Evolutionary conservation across 2,329 filamentous ascomycete genomes (phyloP), one percentile per base, ranked within the genome.

Genomic region (Penicillium sp.): DNA sequence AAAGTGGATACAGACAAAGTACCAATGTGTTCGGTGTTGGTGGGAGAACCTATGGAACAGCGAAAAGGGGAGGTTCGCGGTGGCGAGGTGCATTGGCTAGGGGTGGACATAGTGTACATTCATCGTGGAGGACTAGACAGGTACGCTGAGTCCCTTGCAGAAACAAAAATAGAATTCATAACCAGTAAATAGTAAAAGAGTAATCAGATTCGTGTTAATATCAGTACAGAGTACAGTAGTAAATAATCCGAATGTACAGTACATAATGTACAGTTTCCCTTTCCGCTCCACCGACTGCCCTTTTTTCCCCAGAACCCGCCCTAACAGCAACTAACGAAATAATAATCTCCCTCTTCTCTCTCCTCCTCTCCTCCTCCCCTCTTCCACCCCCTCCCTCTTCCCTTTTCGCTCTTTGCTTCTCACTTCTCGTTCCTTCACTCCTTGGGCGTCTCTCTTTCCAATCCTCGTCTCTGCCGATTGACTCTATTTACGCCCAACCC

Each of bases 41-140:
- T n/a, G n/a, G n/a, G n/a, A n/a, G n/a, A 21, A 24, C 21, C 18
- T 10, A 32, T 30, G 23, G 30, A 37, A 32, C 15, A 39, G 30
- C 27, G 36, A 34, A 26, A 37, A 32, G 49, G 23, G 39, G 36
- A 33, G 37, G 44, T 52, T 46, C 39, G 43, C 46, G 52, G 51
- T 49, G 26, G 46, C 42, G 36, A 43, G 10, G 53, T 47, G 52
- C 59, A 57, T 54, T 53, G 55, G 57, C 59, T 60, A 64, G 61
- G 61, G 61, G 61, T 64, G 63, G n/a, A n/a, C n/a, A n/a, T n/a
- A n/a, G n/a, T n/a, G n/a, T n/a, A n/a, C n/a, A n/a, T n/a, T n/a
- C n/a, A n/a, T n/a, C n/a, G n/a, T n/a, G n/a, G n/a, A n/a, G n/a
- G n/a, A 37, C 2, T 21, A 2, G 34, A 37, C 34, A 24, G 18